Evolutionary conservation across 768 basidiomycete genomes (phyloP), one percentile per base, ranked within the genome.

Genomic region (Crassisporium funariophilum): DNA sequence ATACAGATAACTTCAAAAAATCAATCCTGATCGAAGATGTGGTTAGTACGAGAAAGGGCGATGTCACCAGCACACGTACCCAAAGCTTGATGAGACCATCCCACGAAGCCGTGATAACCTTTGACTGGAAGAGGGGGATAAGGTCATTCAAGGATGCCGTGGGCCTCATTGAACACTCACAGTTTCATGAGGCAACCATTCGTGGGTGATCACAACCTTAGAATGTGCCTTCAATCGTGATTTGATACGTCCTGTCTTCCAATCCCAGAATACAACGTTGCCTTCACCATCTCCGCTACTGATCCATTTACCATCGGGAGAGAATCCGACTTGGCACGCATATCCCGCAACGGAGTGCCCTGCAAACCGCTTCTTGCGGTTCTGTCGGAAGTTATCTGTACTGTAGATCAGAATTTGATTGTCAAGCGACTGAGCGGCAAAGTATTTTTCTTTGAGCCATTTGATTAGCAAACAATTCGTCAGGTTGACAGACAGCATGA

Each of bases 261-360:
- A 99, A 66, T 98, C 97, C 97, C 97, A 99, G 68, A 98, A 95
- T 3, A 98, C 89, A 34, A 99, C 78, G 64, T 97, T 94, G 7
- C 97, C 97, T 56, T 87, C 84, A 8, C 91, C 90, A 59, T 98
- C 95, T 21, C 97, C 97, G 48, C 92, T 95, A 60, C 91, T 95
- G 59, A 99, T 89, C 89, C 93, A 98, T 67, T 93, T 92, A 2
- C 97, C 97, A 64, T 99, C 97, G 1, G 97, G 94, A 13, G 95
- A 97, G 70, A 99, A 99, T 20, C 91, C 95, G 23, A 98, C 86
- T 61, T 94, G 89, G 63, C 94, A 97, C 2, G 97, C 97, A 66
- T 98, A 98, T 10, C 97, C 97, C 5, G 97, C 95, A 15, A 95
- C 85, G 16, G 93, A 91, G 68, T 98, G 97, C 1, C 97, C 97